phyloP scores from a whole-genome alignment of 2,329 filamentous ascomycete species.

The Pyricularia grisea region DNA sequence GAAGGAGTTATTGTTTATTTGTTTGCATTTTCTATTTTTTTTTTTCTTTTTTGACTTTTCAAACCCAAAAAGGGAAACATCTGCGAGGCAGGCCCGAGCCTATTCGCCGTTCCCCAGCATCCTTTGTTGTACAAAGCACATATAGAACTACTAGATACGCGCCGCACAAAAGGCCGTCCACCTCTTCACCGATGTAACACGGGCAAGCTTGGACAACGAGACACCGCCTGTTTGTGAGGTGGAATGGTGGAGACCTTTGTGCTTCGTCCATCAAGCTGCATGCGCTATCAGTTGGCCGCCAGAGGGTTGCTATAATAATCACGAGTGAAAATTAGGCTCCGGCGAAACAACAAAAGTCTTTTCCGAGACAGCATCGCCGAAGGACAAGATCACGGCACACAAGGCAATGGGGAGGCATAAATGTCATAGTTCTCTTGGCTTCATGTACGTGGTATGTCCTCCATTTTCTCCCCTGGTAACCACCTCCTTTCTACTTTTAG shows the following conservation, averaged over 20 bases:
- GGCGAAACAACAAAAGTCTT: not conserved
- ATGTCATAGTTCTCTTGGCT: not conserved
- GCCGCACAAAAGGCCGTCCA: not conserved
- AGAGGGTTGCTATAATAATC: not conserved
- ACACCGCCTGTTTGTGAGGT: not conserved
- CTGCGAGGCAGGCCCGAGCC: not conserved
- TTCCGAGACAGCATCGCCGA: not conserved
- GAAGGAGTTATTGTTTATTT: too few relatives aligned
- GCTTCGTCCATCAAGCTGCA: not conserved
- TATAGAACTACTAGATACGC: not conserved
- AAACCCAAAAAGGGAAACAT: not conserved
- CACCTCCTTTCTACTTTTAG: not conserved
- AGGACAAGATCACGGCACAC: not conserved
- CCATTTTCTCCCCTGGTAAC: too few relatives aligned
- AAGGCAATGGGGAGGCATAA: not conserved
- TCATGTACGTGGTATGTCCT: not conserved
- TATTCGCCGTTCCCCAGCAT: not conserved
- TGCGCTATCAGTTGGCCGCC: not conserved
- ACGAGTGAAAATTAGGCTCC: not conserved
- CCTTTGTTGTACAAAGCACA: not conserved
- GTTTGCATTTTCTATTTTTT: too few relatives aligned
- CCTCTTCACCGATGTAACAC: not conserved
- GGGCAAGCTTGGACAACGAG: not conserved
- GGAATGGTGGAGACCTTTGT: not conserved
- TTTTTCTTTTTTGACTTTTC: too few relatives aligned